Conservation (phyloP, 768 basidiomycete species). For the Trametopsis cervina region DNA sequence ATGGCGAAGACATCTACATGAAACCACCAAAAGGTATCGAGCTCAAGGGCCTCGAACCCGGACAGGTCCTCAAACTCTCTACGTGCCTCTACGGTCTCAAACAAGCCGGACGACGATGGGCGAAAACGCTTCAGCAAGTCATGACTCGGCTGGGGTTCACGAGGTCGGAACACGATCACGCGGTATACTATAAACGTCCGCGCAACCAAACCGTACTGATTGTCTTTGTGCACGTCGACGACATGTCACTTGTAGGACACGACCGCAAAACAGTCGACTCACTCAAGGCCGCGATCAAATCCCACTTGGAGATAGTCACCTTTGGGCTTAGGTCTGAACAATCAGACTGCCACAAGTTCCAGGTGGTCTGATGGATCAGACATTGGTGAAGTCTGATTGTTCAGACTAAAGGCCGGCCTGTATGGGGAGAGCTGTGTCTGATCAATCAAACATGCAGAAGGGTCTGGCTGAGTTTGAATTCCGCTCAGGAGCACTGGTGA, state of each 20-base stretch:
- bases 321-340: neutral
- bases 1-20: conserved; percentile 14
- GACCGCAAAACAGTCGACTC: neutral
- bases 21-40: conserved; percentile 3
- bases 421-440: neutral
- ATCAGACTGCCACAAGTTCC: neutral
- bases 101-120: conserved; percentile 11
- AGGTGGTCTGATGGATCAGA: neutral
- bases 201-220: neutral
- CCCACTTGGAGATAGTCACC: conserved; percentile 6
- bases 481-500: neutral
- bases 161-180: conserved; percentile 4
- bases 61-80: neutral
- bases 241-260: neutral
- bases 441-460: neutral
- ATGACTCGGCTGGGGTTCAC: neutral
- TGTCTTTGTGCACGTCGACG: conserved; percentile 5
- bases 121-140: neutral
- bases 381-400: neutral
- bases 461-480: neutral
- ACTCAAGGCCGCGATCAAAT: neutral
- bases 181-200: conserved; percentile 1
- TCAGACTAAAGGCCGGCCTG: neutral
- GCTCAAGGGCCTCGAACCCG: conserved; percentile 1
- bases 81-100: conserved; percentile 6